Percentiles rank a stretch among this genome's conserved stretches.
These are phyloP conservation scores for Brettanomyces naardenensis DNA, from an alignment of 805 yeast genomes.

Conservation along the genomic window DNA sequence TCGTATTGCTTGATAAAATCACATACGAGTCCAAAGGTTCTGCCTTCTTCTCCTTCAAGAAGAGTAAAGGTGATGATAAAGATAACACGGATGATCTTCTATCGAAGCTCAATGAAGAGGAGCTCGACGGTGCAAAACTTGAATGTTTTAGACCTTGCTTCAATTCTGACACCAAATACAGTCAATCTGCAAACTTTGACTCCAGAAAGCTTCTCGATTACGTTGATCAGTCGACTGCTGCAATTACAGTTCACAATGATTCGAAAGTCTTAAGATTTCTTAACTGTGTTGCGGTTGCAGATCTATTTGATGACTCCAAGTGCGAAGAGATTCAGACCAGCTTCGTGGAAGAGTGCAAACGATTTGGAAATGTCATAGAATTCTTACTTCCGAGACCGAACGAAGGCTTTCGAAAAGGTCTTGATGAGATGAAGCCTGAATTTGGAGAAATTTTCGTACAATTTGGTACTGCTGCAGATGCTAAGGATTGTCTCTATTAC, in stretches of 20 bases:
- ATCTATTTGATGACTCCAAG: slow-evolving; percentile 42
- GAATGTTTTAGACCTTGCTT: slow-evolving; percentile 31
- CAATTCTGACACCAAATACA: slow-evolving; percentile 19
- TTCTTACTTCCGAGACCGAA: slow-evolving; percentile 56
- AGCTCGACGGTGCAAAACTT: slow-evolving; percentile 12
- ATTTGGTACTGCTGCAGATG: slow-evolving; percentile 43
- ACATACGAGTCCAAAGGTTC: slow-evolving; percentile 48
- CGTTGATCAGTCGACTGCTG: slow-evolving; percentile 5
- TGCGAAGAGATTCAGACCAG: slow-evolving; percentile 45
- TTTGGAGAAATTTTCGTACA: slow-evolving; percentile 68
- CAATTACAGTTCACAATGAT: slow-evolving; percentile 13
- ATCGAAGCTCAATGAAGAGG: slow-evolving; percentile 11
- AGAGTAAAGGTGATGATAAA: slow-evolving; percentile 7
- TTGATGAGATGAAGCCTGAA: slow-evolving; percentile 43
- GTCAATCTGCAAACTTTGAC: slow-evolving; percentile 15
- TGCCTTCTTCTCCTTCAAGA: slow-evolving; percentile 43
- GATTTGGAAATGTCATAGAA: slow-evolving; percentile 42
- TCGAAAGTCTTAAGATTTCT: slow-evolving; percentile 54
- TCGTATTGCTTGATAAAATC: slow-evolving; percentile 37
- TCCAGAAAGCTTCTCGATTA: slow-evolving; percentile 14
- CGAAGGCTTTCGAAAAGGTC: slow-evolving; percentile 25
- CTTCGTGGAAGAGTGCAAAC: slow-evolving; percentile 39
- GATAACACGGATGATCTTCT: slow-evolving; percentile 9
- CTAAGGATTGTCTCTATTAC: slow-evolving; percentile 44
- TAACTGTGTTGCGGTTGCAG: slow-evolving; percentile 60